These are phyloP conservation scores for Parafenestella ontariensis DNA, from an alignment of 2,329 filamentous ascomycete genomes.

Conservation along the genomic window DNA sequence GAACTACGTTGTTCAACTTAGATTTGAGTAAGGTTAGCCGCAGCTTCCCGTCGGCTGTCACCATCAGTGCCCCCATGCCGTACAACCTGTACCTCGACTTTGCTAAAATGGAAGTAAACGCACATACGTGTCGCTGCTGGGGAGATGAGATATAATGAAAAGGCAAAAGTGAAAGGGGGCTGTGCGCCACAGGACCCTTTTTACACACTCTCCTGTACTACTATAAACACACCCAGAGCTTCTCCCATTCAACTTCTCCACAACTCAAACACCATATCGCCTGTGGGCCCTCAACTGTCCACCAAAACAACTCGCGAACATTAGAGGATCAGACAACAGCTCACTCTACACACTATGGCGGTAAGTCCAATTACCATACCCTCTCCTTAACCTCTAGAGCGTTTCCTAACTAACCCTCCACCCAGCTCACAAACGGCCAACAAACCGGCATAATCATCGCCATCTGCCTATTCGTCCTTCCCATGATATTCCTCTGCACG, in stretches of 20 bases:
- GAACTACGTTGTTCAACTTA: too few relatives aligned
- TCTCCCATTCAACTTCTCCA: not conserved
- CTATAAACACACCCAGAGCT: not conserved
- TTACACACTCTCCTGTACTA: not conserved
- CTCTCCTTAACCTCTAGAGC: not conserved
- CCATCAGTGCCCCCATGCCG: not conserved
- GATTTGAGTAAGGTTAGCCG: too few relatives aligned
- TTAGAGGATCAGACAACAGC: too few relatives aligned
- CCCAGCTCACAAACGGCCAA: not conserved
- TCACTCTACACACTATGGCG: too few relatives aligned
- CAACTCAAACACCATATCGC: not conserved
- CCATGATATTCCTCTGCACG: not conserved
- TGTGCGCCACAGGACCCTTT: not conserved
- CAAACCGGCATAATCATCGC: not conserved
- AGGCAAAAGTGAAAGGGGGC: not conserved
- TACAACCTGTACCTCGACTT: not conserved
- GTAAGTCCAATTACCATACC: too few relatives aligned
- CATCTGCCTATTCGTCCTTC: not conserved
- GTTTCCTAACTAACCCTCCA: not conserved
- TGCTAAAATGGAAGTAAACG: not conserved
- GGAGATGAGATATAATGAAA: not conserved
- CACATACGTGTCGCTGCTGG: not conserved
- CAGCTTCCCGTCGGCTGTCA: slow-evolving; percentile 4
- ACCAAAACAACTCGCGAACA: too few relatives aligned
- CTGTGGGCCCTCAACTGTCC: too few relatives aligned